Percentiles rank a stretch among this genome's conserved stretches.
phyloP scores from a whole-genome alignment of 345 rosid genomes.

The rapeseed (Brassica napus) region DNA sequence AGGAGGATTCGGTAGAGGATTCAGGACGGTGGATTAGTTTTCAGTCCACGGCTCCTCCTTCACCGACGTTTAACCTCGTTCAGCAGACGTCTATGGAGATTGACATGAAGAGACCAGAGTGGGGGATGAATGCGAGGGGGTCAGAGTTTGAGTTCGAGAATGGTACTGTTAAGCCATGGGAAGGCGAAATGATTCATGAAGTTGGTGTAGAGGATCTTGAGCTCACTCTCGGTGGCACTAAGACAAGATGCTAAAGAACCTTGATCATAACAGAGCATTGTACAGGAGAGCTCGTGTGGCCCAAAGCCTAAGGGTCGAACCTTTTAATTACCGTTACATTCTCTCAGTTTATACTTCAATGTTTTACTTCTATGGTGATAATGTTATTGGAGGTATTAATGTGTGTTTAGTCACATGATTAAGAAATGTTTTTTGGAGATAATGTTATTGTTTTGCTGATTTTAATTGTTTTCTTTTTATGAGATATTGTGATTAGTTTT shows the following conservation, averaged over 20 bases:
- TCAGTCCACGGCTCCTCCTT: slow-evolving; percentile 64
- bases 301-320: slow-evolving; percentile 19
- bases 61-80: slow-evolving; percentile 73
- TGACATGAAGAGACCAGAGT: slow-evolving; percentile 41
- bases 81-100: slow-evolving; percentile 44
- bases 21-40: slow-evolving; percentile 86
- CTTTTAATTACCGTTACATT: slow-evolving; percentile 13
- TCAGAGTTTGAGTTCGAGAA: slow-evolving; percentile 85
- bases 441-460: not conserved
- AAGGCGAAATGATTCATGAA: slow-evolving; percentile 95
- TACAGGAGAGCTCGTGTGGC: slow-evolving; percentile 27
- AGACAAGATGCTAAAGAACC: slow-evolving; percentile 35
- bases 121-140: slow-evolving; percentile 55
- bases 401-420: slow-evolving; percentile 20
- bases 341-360: slow-evolving; percentile 18
- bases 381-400: slow-evolving; percentile 18
- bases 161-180: slow-evolving; percentile 88
- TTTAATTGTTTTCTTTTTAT: not conserved
- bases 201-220: slow-evolving; percentile 83
- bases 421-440: not conserved
- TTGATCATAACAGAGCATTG: slow-evolving; percentile 26
- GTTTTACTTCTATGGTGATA: not conserved
- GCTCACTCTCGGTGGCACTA: slow-evolving; percentile 73
- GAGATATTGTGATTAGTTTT: slow-evolving; percentile 4
- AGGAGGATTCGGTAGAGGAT: slow-evolving; percentile 72